Base-by-base conservation (phyloP, 495 filamentous ascomycete genomes). In the Hyaloscypha variabilis region DNA sequence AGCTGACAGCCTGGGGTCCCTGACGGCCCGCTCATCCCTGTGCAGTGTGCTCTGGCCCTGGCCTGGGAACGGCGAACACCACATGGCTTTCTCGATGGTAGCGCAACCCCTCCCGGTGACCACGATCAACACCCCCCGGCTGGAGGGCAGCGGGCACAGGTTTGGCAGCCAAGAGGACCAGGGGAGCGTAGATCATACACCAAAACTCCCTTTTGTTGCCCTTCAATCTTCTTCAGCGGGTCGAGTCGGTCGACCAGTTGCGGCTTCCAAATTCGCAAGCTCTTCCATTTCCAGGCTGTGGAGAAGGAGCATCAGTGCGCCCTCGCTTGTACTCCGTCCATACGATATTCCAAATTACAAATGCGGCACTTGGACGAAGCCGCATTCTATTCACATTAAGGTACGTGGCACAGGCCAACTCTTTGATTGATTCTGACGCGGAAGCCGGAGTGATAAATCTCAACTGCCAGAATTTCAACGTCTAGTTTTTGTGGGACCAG, bases 21-120 rank as follows among this genome's bases (percentile, higher is more conserved):
- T n/a, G n/a, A n/a, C n/a, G n/a, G n/a, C n/a, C n/a, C n/a, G n/a
- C n/a, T n/a, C n/a, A n/a, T n/a, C n/a, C n/a, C n/a, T n/a, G n/a
- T n/a, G n/a, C n/a, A n/a, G n/a, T n/a, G n/a, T n/a, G 11, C 39
- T 17, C 39, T 46, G 39, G 39, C 4, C 2, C 39, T 34, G 31
- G 6, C 31, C 8, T 34, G 31, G 31, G 31, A 34, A 34, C 31
- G 31, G 19, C 39, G 3, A 46, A 46, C 39, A 46, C 39, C 39
- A 46, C 39, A 46, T 46, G 39, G 39, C 39, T 46, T 46, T 46
- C 39, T 46, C 39, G 39, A 46, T 46, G 11, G 39, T 46, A 46
- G 39, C 39, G 39, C 39, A 10, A 14, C 17, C 17, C 39, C 39
- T 14, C 6, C 39, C 8, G 8, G 39, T 13, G 31, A 36, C 31